Evolutionary conservation across 305 asterid species (phyloP).

Genomic region (Caryopteris hybrid): DNA sequence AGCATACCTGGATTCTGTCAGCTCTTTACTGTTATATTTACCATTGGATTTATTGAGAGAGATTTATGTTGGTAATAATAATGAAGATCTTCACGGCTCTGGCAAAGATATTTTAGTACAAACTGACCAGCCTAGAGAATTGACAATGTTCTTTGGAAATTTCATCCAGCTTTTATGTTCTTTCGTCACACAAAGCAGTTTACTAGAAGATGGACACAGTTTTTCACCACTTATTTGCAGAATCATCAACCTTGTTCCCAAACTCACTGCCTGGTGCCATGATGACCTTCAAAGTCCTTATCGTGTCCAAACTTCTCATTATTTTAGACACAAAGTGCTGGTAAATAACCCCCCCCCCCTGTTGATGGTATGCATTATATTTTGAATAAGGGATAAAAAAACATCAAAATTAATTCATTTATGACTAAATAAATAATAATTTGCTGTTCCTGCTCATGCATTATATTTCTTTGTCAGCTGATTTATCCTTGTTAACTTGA

Average conservation of each 20-base stretch:
- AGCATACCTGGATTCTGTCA: constrained; percentile 38
- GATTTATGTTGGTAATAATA: constrained; percentile 15
- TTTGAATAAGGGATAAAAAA: neutral
- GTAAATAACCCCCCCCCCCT: constrained; percentile 30
- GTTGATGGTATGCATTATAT: constrained; percentile 7
- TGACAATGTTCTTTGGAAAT: constrained; percentile 42
- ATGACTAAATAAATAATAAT: neutral
- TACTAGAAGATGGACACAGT: constrained; percentile 29
- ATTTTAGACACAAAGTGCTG: constrained; percentile 81
- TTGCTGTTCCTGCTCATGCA: neutral
- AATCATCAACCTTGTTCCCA: constrained; percentile 48
- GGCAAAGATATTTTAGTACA: constrained; percentile 19
- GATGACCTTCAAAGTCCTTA: constrained; percentile 29
- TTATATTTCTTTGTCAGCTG: neutral
- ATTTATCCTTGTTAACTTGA: neutral
- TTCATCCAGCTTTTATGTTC: constrained; percentile 70
- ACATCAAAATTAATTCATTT: neutral
- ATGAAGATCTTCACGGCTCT: constrained; percentile 27
- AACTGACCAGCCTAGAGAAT: constrained; percentile 29
- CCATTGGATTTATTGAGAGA: constrained; percentile 49
- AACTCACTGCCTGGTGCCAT: constrained; percentile 51
- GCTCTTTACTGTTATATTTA: constrained; percentile 39
- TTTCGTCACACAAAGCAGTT: constrained; percentile 34
- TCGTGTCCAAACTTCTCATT: constrained; percentile 42
- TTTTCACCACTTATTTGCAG: constrained; percentile 28